Conservation (phyloP, 2,329 filamentous ascomycete species). For the Aspergillus fructus region DNA sequence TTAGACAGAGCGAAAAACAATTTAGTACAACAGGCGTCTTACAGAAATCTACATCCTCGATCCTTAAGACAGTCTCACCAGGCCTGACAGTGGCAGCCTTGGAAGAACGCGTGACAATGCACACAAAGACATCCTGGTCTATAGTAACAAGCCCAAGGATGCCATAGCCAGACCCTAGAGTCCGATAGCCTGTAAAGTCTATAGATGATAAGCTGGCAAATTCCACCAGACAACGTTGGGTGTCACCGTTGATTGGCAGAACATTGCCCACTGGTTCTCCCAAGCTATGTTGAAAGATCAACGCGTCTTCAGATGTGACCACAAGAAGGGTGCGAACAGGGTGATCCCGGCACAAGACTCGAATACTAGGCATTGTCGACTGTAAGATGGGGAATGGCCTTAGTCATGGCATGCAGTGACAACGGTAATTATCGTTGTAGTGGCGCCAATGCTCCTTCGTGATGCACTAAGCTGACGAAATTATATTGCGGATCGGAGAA, state of each 20-base stretch:
- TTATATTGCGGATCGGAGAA: not conserved
- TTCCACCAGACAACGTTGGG: conserved; percentile 79
- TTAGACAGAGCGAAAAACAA: conserved; percentile 4
- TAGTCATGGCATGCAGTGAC: not conserved
- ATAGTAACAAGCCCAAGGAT: conserved; percentile 86
- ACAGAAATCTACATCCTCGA: conserved; percentile 81
- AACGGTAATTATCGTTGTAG: not conserved
- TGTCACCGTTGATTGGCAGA: conserved; percentile 34
- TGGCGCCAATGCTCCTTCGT: not conserved
- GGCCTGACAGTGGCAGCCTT: conserved; percentile 80
- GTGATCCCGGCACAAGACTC: conserved; percentile 80
- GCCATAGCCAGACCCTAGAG: conserved; percentile 76
- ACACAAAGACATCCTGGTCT: conserved; percentile 82
- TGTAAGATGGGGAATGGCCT: not conserved
- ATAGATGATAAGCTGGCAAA: conserved; percentile 66
- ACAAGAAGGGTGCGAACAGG: conserved; percentile 86
- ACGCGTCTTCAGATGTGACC: conserved; percentile 72
- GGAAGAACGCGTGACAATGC: conserved; percentile 77
- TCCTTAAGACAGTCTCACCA: conserved; percentile 85
- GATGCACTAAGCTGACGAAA: not conserved
- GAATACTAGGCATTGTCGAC: conserved; percentile 58
- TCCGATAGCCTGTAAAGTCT: conserved; percentile 73
- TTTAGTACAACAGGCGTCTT: conserved; percentile 20
- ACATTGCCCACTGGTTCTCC: conserved; percentile 56
- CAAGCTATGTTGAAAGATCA: conserved; percentile 79